These are phyloP conservation scores for Lactifluus rugatus DNA, from an alignment of 768 basidiomycete species.

Conservation along the genomic window DNA sequence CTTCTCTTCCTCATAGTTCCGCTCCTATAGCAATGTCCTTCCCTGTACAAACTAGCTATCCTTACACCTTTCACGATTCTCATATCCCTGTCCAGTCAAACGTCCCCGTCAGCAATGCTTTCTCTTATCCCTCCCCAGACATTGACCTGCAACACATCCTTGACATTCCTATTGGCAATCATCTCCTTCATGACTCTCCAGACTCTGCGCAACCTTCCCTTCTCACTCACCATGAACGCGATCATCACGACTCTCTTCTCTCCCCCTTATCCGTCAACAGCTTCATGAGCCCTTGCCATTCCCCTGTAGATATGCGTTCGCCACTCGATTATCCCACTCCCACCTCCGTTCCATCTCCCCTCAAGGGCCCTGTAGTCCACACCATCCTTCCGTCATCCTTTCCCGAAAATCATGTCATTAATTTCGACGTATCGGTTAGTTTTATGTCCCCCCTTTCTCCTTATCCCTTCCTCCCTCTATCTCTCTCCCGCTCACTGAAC, in stretches of 20 bases:
- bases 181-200: slow-evolving; percentile 6
- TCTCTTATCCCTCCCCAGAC: slow-evolving; percentile 15
- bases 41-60: slow-evolving; percentile 15
- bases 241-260: slow-evolving; percentile 15
- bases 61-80: slow-evolving; percentile 14
- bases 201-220: slow-evolving; percentile 1
- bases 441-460: slow-evolving; percentile 5
- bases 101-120: neutral
- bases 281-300: slow-evolving; percentile 19
- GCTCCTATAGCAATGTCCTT: slow-evolving; percentile 12
- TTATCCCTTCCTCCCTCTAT: neutral
- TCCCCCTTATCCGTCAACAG: slow-evolving; percentile 17
- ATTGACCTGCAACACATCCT: slow-evolving; percentile 15
- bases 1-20: neutral
- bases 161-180: slow-evolving; percentile 8
- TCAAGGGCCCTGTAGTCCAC: slow-evolving; percentile 11
- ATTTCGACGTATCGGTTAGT: slow-evolving; percentile 19
- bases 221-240: slow-evolving; percentile 11
- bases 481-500: neutral
- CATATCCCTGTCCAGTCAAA: slow-evolving; percentile 9
- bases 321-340: slow-evolving; percentile 18
- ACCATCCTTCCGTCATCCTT: slow-evolving; percentile 19
- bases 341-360: slow-evolving; percentile 9
- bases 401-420: slow-evolving; percentile 23
- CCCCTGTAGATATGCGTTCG: slow-evolving; percentile 17